These are phyloP conservation scores for Kitagawia praeruptora DNA, from an alignment of 129 eudicot species.

Conservation along the genomic window DNA sequence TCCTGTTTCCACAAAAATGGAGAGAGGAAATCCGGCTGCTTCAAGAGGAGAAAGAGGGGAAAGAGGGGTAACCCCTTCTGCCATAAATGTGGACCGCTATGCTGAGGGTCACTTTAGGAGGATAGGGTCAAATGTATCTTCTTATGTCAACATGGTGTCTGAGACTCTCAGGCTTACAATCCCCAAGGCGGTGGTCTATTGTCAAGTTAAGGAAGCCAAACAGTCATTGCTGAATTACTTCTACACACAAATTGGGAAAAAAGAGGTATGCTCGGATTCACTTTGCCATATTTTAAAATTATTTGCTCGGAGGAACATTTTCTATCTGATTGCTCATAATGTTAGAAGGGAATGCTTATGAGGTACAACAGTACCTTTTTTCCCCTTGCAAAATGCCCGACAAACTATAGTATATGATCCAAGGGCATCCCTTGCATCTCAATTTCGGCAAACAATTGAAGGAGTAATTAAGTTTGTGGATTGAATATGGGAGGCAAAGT, in stretches of 20 bases:
- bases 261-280: slow-evolving; percentile 47
- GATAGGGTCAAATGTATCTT: slow-evolving; percentile 83
- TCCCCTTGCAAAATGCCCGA: no score
- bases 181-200: slow-evolving; percentile 91
- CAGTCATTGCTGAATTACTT: slow-evolving; percentile 65
- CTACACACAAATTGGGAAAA: slow-evolving; percentile 75
- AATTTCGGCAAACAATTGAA: no score
- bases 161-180: slow-evolving; percentile 66
- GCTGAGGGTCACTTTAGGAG: slow-evolving; percentile 82
- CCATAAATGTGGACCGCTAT: slow-evolving; percentile 45
- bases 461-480: no score
- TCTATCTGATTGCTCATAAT: neutral
- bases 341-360: neutral
- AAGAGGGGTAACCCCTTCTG: slow-evolving; percentile 22
- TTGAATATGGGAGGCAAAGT: no score
- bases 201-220: slow-evolving; percentile 93
- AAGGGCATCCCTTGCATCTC: neutral
- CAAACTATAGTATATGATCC: neutral
- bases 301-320: neutral
- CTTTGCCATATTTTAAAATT: neutral
- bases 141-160: slow-evolving; percentile 69
- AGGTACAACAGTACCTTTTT: neutral
- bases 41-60: slow-evolving; percentile 19
- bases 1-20: slow-evolving; percentile 20
- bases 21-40: slow-evolving; percentile 30